Evolutionary conservation across 148 eudicot species (phyloP), one percentile per base, ranked within the genome.

Genomic region (Rhododendron griersonianum): DNA sequence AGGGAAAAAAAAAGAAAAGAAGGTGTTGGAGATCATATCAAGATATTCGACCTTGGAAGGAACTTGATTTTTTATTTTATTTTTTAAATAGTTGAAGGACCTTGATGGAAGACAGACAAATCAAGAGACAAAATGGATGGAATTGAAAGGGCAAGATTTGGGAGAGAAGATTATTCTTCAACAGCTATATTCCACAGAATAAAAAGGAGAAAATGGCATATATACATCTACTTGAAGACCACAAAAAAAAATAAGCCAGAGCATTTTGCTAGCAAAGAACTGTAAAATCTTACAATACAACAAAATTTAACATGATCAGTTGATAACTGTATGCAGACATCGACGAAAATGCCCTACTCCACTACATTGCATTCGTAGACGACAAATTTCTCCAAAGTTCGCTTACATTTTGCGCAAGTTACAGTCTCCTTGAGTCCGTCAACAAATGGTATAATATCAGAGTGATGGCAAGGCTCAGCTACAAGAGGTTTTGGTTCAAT

Each of bases 371-470:
- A 89, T 86, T 88, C 59, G 78, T 87, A 92, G 25, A 91, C 19
- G 9, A 92, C 75, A 80, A 87, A 90, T 79, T 85, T 92, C 88
- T 91, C 84, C 89, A 90, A 80, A 2, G 90, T 91, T 25, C 90
- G 88, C 87, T 85, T 85, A 84, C 98, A 95, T 44, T 78, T 86
- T 6, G 85, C 87, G 77, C 96, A 95, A 14, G 90, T 7, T 45
- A 86, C 41, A 16, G 67, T 80, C 86, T 82, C 89, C 61, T 91
- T 90, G 85, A 77, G 73, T 33, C 87, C 91, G 85, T 91, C 91
- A 11, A 88, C 89, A 83, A 86, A 91, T 78, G 85, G 91, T 16
- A 84, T 61, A 74, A 90, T 30, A 35, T 78, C 87, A 41, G 88
- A 67, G 86, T 93, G 90, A 74, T 85, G 10, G 86, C 98, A 94